These are phyloP conservation scores for Millerozyma acaciae DNA, from an alignment of 805 yeast species.

Conservation along the genomic window DNA sequence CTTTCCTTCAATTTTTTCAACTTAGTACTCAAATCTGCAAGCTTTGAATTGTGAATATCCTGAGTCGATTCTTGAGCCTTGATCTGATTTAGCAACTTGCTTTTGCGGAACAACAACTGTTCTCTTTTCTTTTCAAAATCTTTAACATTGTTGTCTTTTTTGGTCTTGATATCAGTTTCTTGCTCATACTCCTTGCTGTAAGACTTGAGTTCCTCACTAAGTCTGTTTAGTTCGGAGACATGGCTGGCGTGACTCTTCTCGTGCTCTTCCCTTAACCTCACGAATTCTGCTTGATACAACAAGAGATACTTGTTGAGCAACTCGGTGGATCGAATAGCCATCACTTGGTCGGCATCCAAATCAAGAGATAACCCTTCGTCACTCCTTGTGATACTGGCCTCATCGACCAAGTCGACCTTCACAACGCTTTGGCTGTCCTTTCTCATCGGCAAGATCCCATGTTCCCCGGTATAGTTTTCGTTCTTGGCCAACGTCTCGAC, in stretches of 20 bases:
- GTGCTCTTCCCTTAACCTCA: constrained; percentile 17
- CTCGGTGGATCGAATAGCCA: constrained; percentile 14
- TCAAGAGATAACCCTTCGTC: neutral
- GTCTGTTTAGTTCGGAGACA: constrained; percentile 11
- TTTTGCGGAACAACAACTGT: constrained; percentile 28
- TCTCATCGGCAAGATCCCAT: neutral
- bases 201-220: constrained; percentile 26
- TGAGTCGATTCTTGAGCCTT: constrained; percentile 16
- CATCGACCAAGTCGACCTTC: neutral
- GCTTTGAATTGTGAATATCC: constrained; percentile 17
- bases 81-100: constrained; percentile 24
- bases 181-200: constrained; percentile 36
- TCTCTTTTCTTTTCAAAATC: constrained; percentile 29
- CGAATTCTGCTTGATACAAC: constrained; percentile 24
- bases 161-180: constrained; percentile 26
- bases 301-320: constrained; percentile 21
- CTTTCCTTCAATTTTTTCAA: constrained; percentile 20
- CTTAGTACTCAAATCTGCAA: constrained; percentile 13
- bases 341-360: constrained; percentile 11
- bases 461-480: neutral
- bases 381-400: no score
- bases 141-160: constrained; percentile 29
- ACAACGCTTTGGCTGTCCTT: neutral
- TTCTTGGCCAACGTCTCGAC: constrained; percentile 21
- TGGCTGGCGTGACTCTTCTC: constrained; percentile 13